phyloP scores from a whole-genome alignment of 1,284 basidiomycete genomes.

The Melampsora medusae region DNA sequence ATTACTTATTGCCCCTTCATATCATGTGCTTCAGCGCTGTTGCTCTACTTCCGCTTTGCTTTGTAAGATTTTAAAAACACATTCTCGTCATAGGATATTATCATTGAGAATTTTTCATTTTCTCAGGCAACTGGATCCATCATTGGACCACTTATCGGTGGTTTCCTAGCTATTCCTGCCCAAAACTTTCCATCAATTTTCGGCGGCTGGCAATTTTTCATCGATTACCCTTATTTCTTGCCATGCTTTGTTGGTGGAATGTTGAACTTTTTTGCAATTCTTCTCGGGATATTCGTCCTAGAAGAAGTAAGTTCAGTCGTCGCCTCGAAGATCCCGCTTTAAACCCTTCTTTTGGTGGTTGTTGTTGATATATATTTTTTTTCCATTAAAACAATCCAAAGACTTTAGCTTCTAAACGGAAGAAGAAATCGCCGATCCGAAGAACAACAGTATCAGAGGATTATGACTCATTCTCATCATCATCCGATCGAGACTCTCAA shows the following conservation, averaged over 20 bases:
- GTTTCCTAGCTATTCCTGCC: conserved; percentile 33
- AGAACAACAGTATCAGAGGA: neutral
- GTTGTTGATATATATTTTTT: too few relatives aligned
- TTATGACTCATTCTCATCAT: neutral
- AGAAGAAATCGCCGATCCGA: conserved; percentile 15
- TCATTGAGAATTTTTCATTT: too few relatives aligned
- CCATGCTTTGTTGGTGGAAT: conserved; percentile 32
- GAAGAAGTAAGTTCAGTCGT: conserved; percentile 23
- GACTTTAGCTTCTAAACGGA: neutral
- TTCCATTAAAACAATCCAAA: too few relatives aligned
- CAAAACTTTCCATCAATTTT: conserved; percentile 29
- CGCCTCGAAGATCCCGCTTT: neutral
- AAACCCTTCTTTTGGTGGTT: neutral
- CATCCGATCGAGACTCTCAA: neutral
- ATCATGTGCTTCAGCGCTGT: too few relatives aligned
- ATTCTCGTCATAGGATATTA: too few relatives aligned
- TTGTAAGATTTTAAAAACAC: too few relatives aligned
- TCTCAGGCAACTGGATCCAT: conserved; percentile 30
- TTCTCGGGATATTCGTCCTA: conserved; percentile 34
- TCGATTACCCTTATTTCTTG: conserved; percentile 41
- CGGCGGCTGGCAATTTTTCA: conserved; percentile 9
- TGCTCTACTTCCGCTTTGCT: too few relatives aligned
- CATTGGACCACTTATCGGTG: conserved; percentile 35
- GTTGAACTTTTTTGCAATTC: conserved; percentile 14
- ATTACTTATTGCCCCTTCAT: too few relatives aligned